phyloP scores from a whole-genome alignment of 2,329 filamentous ascomycete species.

The Madurella fahalii region DNA sequence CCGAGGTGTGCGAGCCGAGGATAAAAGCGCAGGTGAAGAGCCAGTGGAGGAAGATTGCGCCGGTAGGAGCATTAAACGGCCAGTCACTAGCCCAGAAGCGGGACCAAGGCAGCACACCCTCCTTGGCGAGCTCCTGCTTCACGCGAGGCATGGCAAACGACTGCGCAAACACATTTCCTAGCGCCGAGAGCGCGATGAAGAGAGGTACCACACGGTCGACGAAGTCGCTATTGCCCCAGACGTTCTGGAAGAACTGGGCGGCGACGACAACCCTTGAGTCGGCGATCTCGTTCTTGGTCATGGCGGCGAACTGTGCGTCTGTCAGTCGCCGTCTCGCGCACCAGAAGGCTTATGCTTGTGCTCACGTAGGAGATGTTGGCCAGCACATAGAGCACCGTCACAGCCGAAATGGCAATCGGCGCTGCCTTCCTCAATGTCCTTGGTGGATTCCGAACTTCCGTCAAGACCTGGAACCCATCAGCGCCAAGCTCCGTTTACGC shows the following conservation, averaged over 20 bases:
- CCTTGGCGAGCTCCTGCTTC: constrained; percentile 36
- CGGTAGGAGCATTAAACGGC: constrained; percentile 32
- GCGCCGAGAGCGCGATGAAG: constrained; percentile 31
- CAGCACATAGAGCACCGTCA: constrained; percentile 36
- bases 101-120: constrained; percentile 34
- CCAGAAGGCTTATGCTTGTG: neutral
- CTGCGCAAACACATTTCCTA: constrained; percentile 33
- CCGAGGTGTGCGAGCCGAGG: constrained; percentile 26
- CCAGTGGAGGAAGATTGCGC: constrained; percentile 35
- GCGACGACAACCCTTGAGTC: constrained; percentile 28
- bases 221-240: constrained; percentile 30
- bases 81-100: constrained; percentile 35
- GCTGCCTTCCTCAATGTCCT: constrained; percentile 33
- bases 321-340: neutral
- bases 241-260: constrained; percentile 33
- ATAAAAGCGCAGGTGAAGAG: constrained; percentile 32
- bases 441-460: constrained; percentile 31
- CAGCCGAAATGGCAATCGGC: constrained; percentile 30
- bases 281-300: constrained; percentile 28
- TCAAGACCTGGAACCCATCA: constrained; percentile 27
- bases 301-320: constrained; percentile 27
- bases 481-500: neutral
- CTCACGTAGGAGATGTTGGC: constrained; percentile 36
- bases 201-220: constrained; percentile 29
- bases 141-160: constrained; percentile 32